A percentile compares a stretch with the other conserved stretches of the same genome.
Evolutionary conservation across 2,329 filamentous ascomycete genomes (phyloP).

Genomic region (Arthrobotrys sinensis): DNA sequence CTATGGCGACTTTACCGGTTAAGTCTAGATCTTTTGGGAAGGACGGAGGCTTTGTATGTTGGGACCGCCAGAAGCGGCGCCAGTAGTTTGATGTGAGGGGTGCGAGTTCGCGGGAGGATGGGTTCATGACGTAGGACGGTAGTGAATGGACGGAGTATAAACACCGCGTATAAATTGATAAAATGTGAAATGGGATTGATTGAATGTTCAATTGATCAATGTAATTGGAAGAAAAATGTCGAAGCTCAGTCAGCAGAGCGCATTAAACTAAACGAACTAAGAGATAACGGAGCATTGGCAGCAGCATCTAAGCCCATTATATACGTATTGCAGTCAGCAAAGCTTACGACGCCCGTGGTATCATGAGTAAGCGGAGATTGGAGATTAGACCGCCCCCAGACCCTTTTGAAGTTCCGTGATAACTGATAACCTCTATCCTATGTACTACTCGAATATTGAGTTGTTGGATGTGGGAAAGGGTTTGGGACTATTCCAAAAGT

Average conservation of each 20-base stretch:
- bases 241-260: constrained; percentile 3
- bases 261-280: constrained; percentile 1
- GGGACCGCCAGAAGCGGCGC: constrained; percentile 54
- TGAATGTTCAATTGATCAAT: too few species aligned
- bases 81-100: constrained; percentile 59
- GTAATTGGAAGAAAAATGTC: background rate
- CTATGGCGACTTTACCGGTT: constrained; percentile 66
- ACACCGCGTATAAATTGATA: background rate
- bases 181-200: background rate
- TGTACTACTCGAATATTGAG: background rate
- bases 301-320: constrained; percentile 28
- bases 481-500: constrained; percentile 25
- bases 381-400: background rate
- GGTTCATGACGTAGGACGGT: background rate
- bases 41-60: constrained; percentile 37
- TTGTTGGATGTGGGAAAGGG: constrained; percentile 27
- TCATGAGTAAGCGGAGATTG: background rate
- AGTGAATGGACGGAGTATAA: background rate
- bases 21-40: constrained; percentile 37
- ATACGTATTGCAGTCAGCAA: constrained; percentile 23
- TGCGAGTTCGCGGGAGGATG: constrained; percentile 31
- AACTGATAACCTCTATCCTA: too few species aligned
- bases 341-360: background rate
- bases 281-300: constrained; percentile 20
- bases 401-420: too few species aligned